A percentile compares a stretch with the other conserved stretches of the same genome.
These are phyloP conservation scores for Metrosideros polymorpha DNA, from an alignment of 441 rosid genomes.

Conservation along the genomic window DNA sequence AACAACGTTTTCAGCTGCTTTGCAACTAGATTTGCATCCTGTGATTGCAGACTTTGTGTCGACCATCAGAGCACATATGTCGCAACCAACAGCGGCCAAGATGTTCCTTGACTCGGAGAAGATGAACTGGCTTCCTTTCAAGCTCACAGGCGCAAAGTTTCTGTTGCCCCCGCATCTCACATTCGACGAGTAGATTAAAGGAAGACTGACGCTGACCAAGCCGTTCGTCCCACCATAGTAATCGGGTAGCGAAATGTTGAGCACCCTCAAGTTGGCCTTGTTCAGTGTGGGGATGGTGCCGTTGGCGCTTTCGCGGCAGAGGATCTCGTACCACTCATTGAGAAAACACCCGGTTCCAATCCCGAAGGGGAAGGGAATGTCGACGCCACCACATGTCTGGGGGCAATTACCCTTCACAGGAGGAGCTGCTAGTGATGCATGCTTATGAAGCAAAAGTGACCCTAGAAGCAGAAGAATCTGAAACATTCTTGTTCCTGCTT, in stretches of 20 bases:
- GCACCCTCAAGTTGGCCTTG: background rate
- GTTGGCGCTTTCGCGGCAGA: background rate
- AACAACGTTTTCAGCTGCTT: background rate
- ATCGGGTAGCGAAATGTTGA: background rate
- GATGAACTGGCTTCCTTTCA: background rate
- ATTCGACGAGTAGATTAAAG: background rate
- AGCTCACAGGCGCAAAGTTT: background rate
- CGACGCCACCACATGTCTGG: background rate
- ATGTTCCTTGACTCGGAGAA: background rate
- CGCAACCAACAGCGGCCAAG: background rate
- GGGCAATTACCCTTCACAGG: background rate
- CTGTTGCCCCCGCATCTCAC: background rate
- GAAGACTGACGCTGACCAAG: background rate
- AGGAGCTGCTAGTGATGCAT: background rate
- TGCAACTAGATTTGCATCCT: background rate
- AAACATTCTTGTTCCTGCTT: background rate
- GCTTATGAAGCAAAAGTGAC: background rate
- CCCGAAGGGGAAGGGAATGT: constrained; percentile 2
- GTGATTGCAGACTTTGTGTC: background rate
- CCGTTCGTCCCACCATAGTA: background rate
- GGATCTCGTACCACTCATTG: constrained; percentile 3
- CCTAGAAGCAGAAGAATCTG: background rate
- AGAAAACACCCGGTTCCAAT: background rate
- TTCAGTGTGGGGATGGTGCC: background rate
- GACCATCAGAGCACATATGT: background rate